Evolutionary conservation across 192 early-diverging fungal species (phyloP), one percentile per base, ranked within the genome.

Genomic region (Backusella tarrabulga): DNA sequence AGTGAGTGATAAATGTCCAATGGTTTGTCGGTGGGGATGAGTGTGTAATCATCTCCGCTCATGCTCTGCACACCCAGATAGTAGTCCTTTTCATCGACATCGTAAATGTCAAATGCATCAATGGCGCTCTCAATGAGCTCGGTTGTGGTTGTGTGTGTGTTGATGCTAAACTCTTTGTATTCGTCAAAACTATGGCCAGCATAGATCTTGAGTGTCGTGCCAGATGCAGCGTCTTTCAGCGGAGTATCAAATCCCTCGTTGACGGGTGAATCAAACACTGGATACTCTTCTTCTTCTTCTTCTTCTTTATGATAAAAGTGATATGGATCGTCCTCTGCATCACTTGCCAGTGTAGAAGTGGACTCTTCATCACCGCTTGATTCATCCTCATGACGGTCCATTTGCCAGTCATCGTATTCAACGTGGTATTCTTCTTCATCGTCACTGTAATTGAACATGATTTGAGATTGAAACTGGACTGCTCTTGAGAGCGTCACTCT

Each of bases 1-100:
- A 90, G 73, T 0, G 87, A 81, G 19, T 87, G 80, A 63, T 85
- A 90, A 26, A 90, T 88, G 4, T 82, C 78, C 46, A 90, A 73
- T 1, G 87, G 85, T 71, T 86, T 82, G 73, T 90, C 87, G 4
- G 87, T 76, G 15, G 89, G 85, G 34, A 83, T 73, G 1, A 90
- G 60, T 0, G 85, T 83, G 42, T 71, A 85, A 52, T 83, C 82
- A 7, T 90, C 87, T 66, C 87, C 87, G 44, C 88, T 83, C 3
- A 84, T 68, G 34, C 81, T 81, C 60, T 85, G 85, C 4, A 90
- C 85, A 7, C 81, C 79, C 19, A 88, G 73, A 80, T 76, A 87
- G 75, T 85, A 90, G 34, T 75, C 74, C 35, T 35, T 63, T 14
- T 63, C 56, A 29, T 63, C 56, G 11, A 63, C n/a, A 32, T 63